Percentiles rank a stretch among this genome's conserved stretches.
Conservation (phyloP, 495 filamentous ascomycete species). For the Filosporella fistucella region DNA sequence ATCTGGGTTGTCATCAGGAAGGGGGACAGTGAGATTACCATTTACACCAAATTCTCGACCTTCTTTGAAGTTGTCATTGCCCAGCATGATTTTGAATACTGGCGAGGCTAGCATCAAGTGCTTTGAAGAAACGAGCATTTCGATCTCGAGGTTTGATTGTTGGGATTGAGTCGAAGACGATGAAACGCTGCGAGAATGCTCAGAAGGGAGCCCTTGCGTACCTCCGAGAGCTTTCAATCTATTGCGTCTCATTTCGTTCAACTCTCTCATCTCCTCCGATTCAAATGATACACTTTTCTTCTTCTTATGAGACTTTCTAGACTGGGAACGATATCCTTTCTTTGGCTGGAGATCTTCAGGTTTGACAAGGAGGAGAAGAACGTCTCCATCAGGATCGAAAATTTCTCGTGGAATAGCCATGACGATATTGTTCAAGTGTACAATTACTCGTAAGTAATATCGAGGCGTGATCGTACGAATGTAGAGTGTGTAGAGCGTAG, state of each 20-base stretch:
- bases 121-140: slow-evolving; percentile 39
- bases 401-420: not conserved
- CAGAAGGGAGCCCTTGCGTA: too few species aligned
- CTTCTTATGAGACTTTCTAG: not conserved
- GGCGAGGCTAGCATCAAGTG: slow-evolving; percentile 46
- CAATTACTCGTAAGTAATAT: too few species aligned
- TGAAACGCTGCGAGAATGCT: too few species aligned
- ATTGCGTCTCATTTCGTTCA: too few species aligned
- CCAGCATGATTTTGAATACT: slow-evolving; percentile 31
- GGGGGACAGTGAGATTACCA: slow-evolving; percentile 6
- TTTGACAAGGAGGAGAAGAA: not conserved
- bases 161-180: too few species aligned
- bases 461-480: too few species aligned
- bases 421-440: too few species aligned
- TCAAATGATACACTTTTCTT: not conserved
- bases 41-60: slow-evolving; percentile 9
- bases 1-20: slow-evolving; percentile 15
- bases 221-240: not conserved
- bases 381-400: not conserved
- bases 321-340: too few species aligned
- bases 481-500: too few species aligned
- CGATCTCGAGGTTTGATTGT: too few species aligned
- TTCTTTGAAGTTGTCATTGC: slow-evolving; percentile 14
- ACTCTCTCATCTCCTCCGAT: not conserved
- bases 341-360: too few species aligned